Evolutionary conservation across 352 stramenopile species (phyloP), one percentile per base, ranked within the genome.

Genomic region (Blastocystis hominis): DNA sequence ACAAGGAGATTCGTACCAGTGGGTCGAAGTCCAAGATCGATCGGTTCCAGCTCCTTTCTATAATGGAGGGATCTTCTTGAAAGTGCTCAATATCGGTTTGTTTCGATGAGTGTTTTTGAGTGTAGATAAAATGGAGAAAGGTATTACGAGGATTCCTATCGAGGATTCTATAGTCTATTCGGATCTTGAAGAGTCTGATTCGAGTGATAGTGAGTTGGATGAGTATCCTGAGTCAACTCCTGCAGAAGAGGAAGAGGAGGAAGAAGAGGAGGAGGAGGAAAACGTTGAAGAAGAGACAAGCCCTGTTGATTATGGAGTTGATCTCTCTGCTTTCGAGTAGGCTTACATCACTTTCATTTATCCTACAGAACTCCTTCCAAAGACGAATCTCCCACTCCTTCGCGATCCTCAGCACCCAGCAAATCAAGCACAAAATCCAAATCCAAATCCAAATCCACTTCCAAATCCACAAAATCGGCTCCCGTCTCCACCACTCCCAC

Each of bases 41-140:
- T 36, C 44, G 13, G 44, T 46, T 3, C 50, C 40, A 40, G 56
- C 7, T 76, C 76, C 76, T 50, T 59, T 44, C 44, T 86, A 86
- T n/a, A 86, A 86, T 47, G 76, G 76, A 75, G 63, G 55, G 9
- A 86, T 86, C n/a, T 86, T 86, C 53, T n/a, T 86, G 17, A 86
- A 76, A 42, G 76, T 86, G 50, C 56, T 86, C 3, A 70, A 86
- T 86, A 24, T 80, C 5, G 68, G 68, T 78, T 78, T 54, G 24
- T 20, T 34, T 56, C 42, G 5, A 56, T 42, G 30, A 2, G 0
- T 59, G 3, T 10, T 56, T 9, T 78, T 54, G 34, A 38, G 30
- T 36, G 24, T 77, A 77, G 76, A 86, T 44, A 86, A 86, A 77
- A 70, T 86, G 76, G 76, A 61, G 44, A 75, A 54, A 30, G 40